Conservation (phyloP, 345 rosid species). For the Eucalyptus microcorys region DNA sequence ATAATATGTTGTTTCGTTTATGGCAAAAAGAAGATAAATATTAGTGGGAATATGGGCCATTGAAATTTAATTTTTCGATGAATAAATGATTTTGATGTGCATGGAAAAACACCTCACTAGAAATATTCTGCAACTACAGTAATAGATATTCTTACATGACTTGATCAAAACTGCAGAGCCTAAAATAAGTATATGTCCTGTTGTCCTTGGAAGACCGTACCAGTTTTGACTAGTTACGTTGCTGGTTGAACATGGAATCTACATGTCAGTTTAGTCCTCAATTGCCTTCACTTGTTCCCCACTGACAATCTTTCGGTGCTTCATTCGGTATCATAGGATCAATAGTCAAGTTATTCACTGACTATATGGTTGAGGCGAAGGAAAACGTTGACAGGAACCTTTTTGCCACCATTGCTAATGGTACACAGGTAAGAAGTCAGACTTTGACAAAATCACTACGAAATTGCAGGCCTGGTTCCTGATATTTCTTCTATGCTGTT, state of each 20-base stretch:
- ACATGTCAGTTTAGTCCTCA: not conserved
- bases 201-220: not conserved
- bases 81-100: not conserved
- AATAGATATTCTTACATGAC: not conserved
- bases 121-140: not conserved
- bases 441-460: not conserved
- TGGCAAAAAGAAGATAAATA: not conserved
- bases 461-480: not conserved
- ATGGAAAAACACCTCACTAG: not conserved
- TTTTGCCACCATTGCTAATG: slow-evolving; percentile 15
- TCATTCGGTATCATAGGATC: slow-evolving; percentile 21
- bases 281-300: not conserved
- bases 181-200: not conserved
- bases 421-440: slow-evolving; percentile 31
- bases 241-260: not conserved
- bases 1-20: not conserved
- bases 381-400: slow-evolving; percentile 54
- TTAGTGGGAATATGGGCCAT: not conserved
- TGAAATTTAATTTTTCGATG: not conserved
- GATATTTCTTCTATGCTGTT: not conserved
- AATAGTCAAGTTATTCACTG: slow-evolving; percentile 38
- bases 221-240: not conserved
- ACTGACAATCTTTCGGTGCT: not conserved
- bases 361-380: slow-evolving; percentile 43
- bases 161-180: not conserved